phyloP scores from a whole-genome alignment of 805 yeast species.

The Starmerella floris region DNA sequence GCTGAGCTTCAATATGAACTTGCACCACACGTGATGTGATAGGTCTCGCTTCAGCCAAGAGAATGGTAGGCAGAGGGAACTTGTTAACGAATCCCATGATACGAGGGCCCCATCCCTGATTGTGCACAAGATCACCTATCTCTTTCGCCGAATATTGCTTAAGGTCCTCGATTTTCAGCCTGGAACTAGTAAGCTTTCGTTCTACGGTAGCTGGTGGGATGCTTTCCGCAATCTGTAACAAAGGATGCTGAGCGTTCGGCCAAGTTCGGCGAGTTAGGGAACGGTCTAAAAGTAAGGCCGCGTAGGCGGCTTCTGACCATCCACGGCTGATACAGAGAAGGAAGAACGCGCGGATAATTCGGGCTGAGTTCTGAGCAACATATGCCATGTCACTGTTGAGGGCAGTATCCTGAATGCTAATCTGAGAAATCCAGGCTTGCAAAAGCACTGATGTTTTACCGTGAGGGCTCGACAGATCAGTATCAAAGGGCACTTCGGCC shows the following conservation, averaged over 20 bases:
- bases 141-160: constrained; percentile 64
- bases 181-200: constrained; percentile 45
- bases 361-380: constrained; percentile 88
- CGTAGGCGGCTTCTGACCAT: constrained; percentile 74
- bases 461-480: constrained; percentile 27
- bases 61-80: constrained; percentile 54
- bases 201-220: constrained; percentile 30
- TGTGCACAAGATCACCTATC: constrained; percentile 82
- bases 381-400: constrained; percentile 76
- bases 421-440: constrained; percentile 76
- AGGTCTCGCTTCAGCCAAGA: constrained; percentile 77
- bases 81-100: constrained; percentile 48
- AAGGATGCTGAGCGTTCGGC: constrained; percentile 73
- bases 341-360: constrained; percentile 85
- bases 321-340: constrained; percentile 73
- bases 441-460: constrained; percentile 79
- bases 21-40: constrained; percentile 77
- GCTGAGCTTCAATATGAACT: constrained; percentile 56
- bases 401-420: constrained; percentile 62
- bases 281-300: constrained; percentile 69
- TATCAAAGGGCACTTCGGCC: constrained; percentile 29
- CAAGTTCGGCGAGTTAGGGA: constrained; percentile 74
- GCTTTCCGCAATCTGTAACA: constrained; percentile 65
- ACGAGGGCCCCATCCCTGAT: constrained; percentile 54
- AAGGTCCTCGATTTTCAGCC: constrained; percentile 43